phyloP scores from a whole-genome alignment of 371 early-diverging fungal species.

The Mortierella sp. region DNA sequence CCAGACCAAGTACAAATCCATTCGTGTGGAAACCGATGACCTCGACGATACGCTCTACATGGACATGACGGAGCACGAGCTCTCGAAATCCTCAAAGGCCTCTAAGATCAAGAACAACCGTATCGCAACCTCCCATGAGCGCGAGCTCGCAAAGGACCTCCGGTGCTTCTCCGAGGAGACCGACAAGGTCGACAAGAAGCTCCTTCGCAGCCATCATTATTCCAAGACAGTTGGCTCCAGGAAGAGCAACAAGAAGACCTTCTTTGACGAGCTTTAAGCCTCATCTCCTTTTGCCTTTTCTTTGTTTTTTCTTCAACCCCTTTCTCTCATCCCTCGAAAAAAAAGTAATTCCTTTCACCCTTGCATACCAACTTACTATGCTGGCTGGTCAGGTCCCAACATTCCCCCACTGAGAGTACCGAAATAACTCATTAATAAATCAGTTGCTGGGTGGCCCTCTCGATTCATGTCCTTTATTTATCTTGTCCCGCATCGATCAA shows the following conservation, averaged over 20 bases:
- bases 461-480: background rate
- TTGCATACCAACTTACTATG: background rate
- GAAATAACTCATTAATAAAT: background rate
- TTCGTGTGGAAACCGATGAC: background rate
- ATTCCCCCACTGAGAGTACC: background rate
- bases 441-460: background rate
- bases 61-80: conserved; percentile 42
- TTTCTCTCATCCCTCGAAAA: background rate
- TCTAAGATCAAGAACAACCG: conserved; percentile 28
- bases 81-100: conserved; percentile 34
- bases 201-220: conserved; percentile 3
- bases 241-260: background rate
- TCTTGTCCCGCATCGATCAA: background rate
- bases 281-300: background rate
- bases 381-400: background rate
- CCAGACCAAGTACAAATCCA: background rate
- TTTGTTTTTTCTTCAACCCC: background rate
- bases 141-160: conserved; percentile 25
- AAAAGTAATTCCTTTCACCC: background rate
- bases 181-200: conserved; percentile 32
- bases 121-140: conserved; percentile 30
- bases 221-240: background rate
- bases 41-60: conserved; percentile 21
- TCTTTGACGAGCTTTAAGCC: background rate
- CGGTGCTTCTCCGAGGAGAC: conserved; percentile 19